Base-by-base conservation (phyloP, 2,329 filamentous ascomycete genomes). In the Periconia sp. region DNA sequence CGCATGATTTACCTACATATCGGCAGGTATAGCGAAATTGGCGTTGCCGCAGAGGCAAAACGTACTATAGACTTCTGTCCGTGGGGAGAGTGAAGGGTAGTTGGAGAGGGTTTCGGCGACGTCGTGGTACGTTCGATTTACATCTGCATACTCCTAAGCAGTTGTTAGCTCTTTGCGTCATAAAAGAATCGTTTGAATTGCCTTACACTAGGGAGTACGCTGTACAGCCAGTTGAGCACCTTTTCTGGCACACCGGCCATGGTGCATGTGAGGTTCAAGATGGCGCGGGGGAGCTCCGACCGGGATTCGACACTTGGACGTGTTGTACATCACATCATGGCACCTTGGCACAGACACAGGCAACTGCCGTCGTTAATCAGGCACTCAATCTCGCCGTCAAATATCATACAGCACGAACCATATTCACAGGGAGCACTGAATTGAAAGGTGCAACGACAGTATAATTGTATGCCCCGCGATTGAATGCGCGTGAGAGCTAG, bases 21-120 rank as follows among this genome's bases (percentile, higher is more conserved):
- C 44, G 43, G 52, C n/a, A 42, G n/a, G n/a, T 18, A 20, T 48
- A 27, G 50, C 37, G 41, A 19, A 20, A 20, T 20, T 9, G 40
- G 45, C 30, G 41, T 35, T 47, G 50, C 48, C 51, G 43, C 48
- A 44, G 27, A 13, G 33, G 10, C 33, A n/a, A 37, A 37, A 74
- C 85, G 65, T 82, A 96, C 92, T 97, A 76, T 97, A 95, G 48
- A 97, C 92, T 74, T 97, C 92, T 56, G 94, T 99, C 63, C 90
- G 85, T 23, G 92, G 91, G 9, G 88, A 84, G 19, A 99, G 81
- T 2, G 90, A 89, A 8, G 91, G 85, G 69, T 92, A 91, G 62
- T 89, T 84, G 31, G 89, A 84, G 49, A 99, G 85, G 27, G 87
- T 85, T 69, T 91, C 88, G 58, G 90, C 92, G 63, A 95, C 87